Evolutionary conservation across 257 asterid species (phyloP).

Genomic region (Jacaranda mimosifolia): DNA sequence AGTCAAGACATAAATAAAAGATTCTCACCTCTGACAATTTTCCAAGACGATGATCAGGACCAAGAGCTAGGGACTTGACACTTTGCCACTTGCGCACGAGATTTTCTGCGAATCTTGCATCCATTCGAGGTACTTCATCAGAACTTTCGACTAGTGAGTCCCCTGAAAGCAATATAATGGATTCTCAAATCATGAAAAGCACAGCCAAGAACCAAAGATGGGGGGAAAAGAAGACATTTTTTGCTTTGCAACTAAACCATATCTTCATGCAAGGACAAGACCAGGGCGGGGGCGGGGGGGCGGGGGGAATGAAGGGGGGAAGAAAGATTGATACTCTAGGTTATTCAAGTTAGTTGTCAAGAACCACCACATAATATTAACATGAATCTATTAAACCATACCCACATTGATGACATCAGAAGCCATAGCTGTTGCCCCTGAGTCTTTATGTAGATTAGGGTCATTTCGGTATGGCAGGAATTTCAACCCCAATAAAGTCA

Average conservation of each 20-base stretch:
- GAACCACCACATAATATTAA: slow-evolving; percentile 20
- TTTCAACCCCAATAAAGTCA: slow-evolving; percentile 76
- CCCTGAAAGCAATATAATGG: slow-evolving; percentile 50
- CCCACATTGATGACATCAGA: slow-evolving; percentile 84
- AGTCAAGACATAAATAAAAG: background rate
- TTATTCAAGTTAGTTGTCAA: slow-evolving; percentile 10
- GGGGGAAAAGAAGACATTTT: slow-evolving; percentile 32
- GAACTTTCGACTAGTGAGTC: slow-evolving; percentile 53
- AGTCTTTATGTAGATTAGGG: slow-evolving; percentile 50
- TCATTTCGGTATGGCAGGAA: slow-evolving; percentile 57
- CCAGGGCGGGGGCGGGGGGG: background rate
- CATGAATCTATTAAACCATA: slow-evolving; percentile 49
- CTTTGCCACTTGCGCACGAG: slow-evolving; percentile 89
- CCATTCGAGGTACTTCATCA: slow-evolving; percentile 82
- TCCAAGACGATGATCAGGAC: slow-evolving; percentile 79
- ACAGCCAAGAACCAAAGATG: slow-evolving; percentile 13
- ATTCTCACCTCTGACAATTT: slow-evolving; percentile 79
- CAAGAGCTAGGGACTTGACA: slow-evolving; percentile 88
- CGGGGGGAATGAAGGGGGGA: background rate
- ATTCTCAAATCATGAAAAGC: slow-evolving; percentile 31
- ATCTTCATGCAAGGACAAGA: slow-evolving; percentile 14
- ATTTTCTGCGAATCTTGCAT: slow-evolving; percentile 85
- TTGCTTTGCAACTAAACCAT: background rate
- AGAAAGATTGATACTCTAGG: background rate
- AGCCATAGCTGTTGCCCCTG: slow-evolving; percentile 54